Base-by-base conservation (phyloP, 2,329 filamentous ascomycete genomes). In the Grosmannia huntii region DNA sequence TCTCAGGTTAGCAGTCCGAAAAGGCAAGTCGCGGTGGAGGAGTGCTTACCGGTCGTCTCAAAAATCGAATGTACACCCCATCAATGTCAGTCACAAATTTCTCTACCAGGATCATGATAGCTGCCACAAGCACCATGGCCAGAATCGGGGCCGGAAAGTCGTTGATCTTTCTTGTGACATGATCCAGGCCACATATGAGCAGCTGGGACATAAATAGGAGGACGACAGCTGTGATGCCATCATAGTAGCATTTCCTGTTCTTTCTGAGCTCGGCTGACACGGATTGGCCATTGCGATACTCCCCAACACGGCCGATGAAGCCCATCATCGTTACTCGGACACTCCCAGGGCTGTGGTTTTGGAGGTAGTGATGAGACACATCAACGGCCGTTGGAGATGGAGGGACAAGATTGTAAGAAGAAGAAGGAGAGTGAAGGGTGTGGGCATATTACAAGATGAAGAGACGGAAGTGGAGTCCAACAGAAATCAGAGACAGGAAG, bases 91-190 rank as follows among this genome's bases (percentile, higher is more conserved):
- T 3, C 1, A 64, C 36, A 4, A 58, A 62, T 5, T 62, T 64
- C 2, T 60, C 41, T 0, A 64, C n/a, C 0, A 64, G 31, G 2
- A 70, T 64, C 68, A 75, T 74, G 10, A 67, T 46, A 0, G 62
- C 58, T 52, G 75, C 75, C 0, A 73, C 66, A 19, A 73, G 52
- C 0, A 70, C 16, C 77, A 80, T 80, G 38, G 74, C 75, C 36
- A 76, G 58, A 50, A 80, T 75, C 7, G 76, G 71, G 0, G 75
- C 72, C 5, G 78, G 75, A 59, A 77, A 79, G 28, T 74, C 67
- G n/a, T 66, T 58, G 2, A 64, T 66, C 0, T 63, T 61, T 11
- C 68, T 62, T 19, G 78, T 64, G 0, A 65, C 64, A 11, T 67
- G 62, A 36, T 74, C 72, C 11, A 79, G 65, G 2, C 68, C 72